Evolutionary conservation across 345 rosid species (phyloP), one percentile per base, ranked within the genome.

Genomic region (Eucalyptus curtisii): DNA sequence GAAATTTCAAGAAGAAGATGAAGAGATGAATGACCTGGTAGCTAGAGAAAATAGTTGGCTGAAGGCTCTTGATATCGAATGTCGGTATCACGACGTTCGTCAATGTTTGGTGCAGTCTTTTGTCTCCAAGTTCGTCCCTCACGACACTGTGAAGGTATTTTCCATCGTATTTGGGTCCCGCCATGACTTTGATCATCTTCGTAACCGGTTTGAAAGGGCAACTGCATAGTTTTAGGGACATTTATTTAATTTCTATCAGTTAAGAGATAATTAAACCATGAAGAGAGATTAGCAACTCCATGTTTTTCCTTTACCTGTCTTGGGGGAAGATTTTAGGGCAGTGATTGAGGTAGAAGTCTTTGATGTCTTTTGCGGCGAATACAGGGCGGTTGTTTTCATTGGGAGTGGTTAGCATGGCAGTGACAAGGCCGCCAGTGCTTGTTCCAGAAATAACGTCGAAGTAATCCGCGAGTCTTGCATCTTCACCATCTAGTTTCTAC

Each of bases 11-110:
- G 47, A 37, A 40, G 82, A 37, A 20, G 16, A 64, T 59, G 68
- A 84, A 59, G 49, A 59, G 55, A 40, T 31, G 55, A 49, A 33
- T 84, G 19, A 89, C 93, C 89, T 91, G 88, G 25, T 88, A 91
- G 88, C 88, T 90, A 7, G 91, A 89, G 59, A 93, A 93, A 87
- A 93, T 87, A 16, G 89, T 85, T 10, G 94, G 94, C 82, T 93
- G 93, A 49, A 93, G 92, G 27, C 37, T 25, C 71, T 90, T 91
- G 89, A 93, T 90, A 88, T 93, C 92, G 27, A 93, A 93, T 7
- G 93, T 89, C 20, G 94, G 93, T 55, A 93, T 93, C 30, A 93
- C 91, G 10, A 93, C 89, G 15, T 93, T 89, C 50, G 94, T 91
- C 55, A 93, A 49, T 42, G 94, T 90, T 61, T 91, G 89, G 19